These are phyloP conservation scores for Pseudogymnoascus sp. DNA, from an alignment of 2,329 filamentous ascomycete genomes.

Conservation along the genomic window DNA sequence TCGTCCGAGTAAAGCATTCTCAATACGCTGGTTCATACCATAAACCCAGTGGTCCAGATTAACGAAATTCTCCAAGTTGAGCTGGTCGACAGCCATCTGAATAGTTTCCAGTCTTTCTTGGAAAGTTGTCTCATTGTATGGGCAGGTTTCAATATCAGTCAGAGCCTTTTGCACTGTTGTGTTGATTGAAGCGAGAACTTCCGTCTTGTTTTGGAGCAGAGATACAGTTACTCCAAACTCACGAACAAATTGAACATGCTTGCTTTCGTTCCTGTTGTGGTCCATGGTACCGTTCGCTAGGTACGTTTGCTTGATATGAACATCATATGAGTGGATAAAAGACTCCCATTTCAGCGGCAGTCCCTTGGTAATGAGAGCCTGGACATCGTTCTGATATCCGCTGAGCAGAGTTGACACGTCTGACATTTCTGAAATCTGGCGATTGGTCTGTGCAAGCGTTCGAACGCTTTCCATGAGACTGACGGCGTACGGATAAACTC, in stretches of 20 bases:
- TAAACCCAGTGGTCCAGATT: slow-evolving; percentile 88
- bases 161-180: slow-evolving; percentile 73
- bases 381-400: slow-evolving; percentile 86
- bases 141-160: slow-evolving; percentile 72
- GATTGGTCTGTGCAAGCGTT: slow-evolving; percentile 79
- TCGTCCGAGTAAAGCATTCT: slow-evolving; percentile 68
- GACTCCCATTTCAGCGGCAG: slow-evolving; percentile 93
- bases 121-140: slow-evolving; percentile 74
- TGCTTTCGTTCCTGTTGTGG: slow-evolving; percentile 63
- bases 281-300: slow-evolving; percentile 52
- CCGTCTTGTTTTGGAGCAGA: slow-evolving; percentile 78
- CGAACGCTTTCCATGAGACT: slow-evolving; percentile 98
- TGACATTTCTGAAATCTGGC: slow-evolving; percentile 75
- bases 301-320: slow-evolving; percentile 61
- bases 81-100: slow-evolving; percentile 86
- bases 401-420: slow-evolving; percentile 81
- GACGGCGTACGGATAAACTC: slow-evolving; percentile 95
- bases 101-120: slow-evolving; percentile 73
- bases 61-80: slow-evolving; percentile 92
- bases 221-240: slow-evolving; percentile 86
- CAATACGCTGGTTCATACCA: slow-evolving; percentile 77
- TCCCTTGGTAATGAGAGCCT: slow-evolving; percentile 73
- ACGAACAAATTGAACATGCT: slow-evolving; percentile 92
- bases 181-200: slow-evolving; percentile 69
- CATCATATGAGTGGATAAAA: slow-evolving; percentile 92